Conservation (phyloP, 192 early-diverging fungal species). For the Entomortierella beljakovae region DNA sequence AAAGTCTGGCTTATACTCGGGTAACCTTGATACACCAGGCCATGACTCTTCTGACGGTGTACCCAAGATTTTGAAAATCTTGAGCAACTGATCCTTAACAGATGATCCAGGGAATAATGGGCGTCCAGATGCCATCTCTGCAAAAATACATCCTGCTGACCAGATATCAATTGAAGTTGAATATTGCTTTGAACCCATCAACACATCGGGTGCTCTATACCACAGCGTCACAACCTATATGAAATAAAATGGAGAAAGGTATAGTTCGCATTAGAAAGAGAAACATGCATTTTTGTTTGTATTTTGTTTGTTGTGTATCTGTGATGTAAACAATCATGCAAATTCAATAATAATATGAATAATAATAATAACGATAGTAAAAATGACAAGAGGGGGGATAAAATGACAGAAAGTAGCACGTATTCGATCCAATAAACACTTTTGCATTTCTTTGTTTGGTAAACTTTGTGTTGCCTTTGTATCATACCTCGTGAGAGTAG, state of each 20-base stretch:
- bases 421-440: neutral
- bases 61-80: constrained; percentile 93
- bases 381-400: too few relatives aligned
- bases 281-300: neutral
- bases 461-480: neutral
- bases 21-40: constrained; percentile 88
- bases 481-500: constrained; percentile 82
- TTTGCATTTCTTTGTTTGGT: neutral
- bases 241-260: neutral
- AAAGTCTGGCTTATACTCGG: constrained; percentile 90
- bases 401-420: too few relatives aligned
- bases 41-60: constrained; percentile 85
- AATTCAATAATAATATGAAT: too few relatives aligned
- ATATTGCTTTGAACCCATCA: constrained; percentile 91
- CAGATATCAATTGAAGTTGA: constrained; percentile 90
- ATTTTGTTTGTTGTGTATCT: neutral
- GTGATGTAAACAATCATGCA: constrained; percentile 23
- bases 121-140: constrained; percentile 90
- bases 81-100: constrained; percentile 84
- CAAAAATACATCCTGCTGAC: constrained; percentile 91
- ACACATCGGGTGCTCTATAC: constrained; percentile 90
- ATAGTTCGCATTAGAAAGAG: neutral
- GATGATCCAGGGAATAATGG: constrained; percentile 94
- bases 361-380: too few relatives aligned
- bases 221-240: constrained; percentile 83